Evolutionary conservation across 2,329 filamentous ascomycete genomes (phyloP), one percentile per base, ranked within the genome.

Genomic region (Plectosphaerella plurivora): DNA sequence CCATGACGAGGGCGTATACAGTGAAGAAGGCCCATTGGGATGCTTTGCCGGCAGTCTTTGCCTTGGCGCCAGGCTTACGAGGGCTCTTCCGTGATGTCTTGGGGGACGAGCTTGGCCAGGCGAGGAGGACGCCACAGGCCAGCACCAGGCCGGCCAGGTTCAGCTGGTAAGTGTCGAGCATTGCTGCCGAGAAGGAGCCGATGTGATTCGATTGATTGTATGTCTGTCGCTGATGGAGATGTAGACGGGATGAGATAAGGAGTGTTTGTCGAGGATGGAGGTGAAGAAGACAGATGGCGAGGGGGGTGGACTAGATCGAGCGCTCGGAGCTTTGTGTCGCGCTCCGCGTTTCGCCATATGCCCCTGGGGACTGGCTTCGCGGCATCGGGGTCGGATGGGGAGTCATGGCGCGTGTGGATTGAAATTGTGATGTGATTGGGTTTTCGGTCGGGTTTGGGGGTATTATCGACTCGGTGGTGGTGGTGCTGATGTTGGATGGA

Each of bases 1-100:
- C 74, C 70, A 77, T 77, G 22, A 76, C 72, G 5, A 79, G 66
- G 53, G 73, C 68, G 50, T 78, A 79, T 28, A 78, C 75, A 14
- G 60, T 54, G 22, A 73, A 63, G 59, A 75, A 75, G 9, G 65
- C 55, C 56, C 59, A 57, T 49, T 65, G 62, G 1, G 63, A 63
- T 11, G 46, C 57, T 10, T 53, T 53, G 15, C 41, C 14, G 37
- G 20, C 18, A n/a, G 37, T 8, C 51, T 51, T n/a, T 25, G 16
- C 1, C 22, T 14, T 46, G 14, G 8, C 35, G 49, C 20, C 54
- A 28, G n/a, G 24, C 8, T 8, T 14, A 44, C 36, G n/a, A 5
- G 11, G 8, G 0, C 24, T 51, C 9, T 45, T 41, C 28, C 28
- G 28, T 9, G 28, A 33, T 33, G 28, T 12, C 11, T 33, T 33